Evolutionary conservation across 208 protist genomes (phyloP).

Genomic region (Trypanosoma rangeli): DNA sequence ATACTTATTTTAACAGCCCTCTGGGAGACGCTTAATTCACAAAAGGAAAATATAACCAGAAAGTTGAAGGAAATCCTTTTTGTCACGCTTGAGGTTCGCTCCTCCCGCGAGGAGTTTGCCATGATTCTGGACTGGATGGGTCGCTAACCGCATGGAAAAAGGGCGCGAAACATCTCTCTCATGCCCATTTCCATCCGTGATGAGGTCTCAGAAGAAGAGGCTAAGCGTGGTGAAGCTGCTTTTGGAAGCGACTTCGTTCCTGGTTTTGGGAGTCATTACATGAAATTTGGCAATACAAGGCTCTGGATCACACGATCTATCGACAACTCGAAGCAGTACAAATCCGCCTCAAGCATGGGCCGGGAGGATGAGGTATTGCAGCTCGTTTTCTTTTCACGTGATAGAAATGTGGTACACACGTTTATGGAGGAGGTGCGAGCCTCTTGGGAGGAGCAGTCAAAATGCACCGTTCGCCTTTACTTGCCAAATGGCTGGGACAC

Average conservation of each 20-base stretch:
- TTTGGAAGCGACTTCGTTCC: conserved; percentile 56
- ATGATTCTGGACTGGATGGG: conserved; percentile 92
- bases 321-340: conserved; percentile 68
- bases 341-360: conserved; percentile 36
- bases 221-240: conserved; percentile 7
- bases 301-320: conserved; percentile 72
- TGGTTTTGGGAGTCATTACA: conserved; percentile 81
- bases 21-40: conserved; percentile 65
- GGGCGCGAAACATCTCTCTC: conserved; percentile 66
- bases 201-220: conserved; percentile 17
- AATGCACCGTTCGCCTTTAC: conserved; percentile 70
- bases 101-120: conserved; percentile 80
- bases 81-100: conserved; percentile 85
- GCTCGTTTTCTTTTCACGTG: conserved; percentile 70
- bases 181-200: conserved; percentile 65
- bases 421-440: conserved; percentile 58
- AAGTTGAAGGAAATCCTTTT: conserved; percentile 54
- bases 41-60: conserved; percentile 44
- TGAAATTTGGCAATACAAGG: conserved; percentile 50
- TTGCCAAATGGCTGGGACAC: conserved; percentile 50
- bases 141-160: conserved; percentile 57
- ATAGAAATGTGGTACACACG: conserved; percentile 45
- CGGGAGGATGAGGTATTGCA: conserved; percentile 76
- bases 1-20: conserved; percentile 66
- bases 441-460: conserved; percentile 55